A percentile compares a stretch with the other conserved stretches of the same genome.
These are phyloP conservation scores for Sclerotiophoma versabilis DNA, from an alignment of 2,329 filamentous ascomycete genomes.

Conservation along the genomic window DNA sequence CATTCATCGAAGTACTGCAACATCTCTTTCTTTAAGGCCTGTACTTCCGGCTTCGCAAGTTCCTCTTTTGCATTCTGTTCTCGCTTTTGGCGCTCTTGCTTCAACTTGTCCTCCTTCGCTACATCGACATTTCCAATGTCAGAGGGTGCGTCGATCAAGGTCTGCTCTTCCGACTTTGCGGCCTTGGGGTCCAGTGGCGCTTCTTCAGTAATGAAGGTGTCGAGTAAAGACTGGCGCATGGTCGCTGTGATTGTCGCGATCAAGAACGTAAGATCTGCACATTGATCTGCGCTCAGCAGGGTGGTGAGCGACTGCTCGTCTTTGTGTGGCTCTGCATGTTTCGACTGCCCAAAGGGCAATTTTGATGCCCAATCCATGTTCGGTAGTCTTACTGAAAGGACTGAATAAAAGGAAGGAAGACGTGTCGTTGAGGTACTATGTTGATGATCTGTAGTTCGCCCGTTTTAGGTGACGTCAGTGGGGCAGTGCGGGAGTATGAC, in stretches of 20 bases:
- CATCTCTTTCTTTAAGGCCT: constrained; percentile 73
- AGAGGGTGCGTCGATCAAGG: constrained; percentile 31
- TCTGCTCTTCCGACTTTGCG: constrained; percentile 33
- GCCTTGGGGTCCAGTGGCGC: constrained; percentile 18
- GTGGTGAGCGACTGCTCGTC: constrained; percentile 53
- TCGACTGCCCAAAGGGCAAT: constrained; percentile 44
- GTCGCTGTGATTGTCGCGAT: constrained; percentile 57
- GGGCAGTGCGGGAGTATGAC: constrained; percentile 14
- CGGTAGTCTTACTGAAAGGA: neutral
- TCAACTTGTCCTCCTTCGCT: constrained; percentile 41
- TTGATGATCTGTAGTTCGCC: constrained; percentile 4
- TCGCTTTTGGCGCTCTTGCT: constrained; percentile 39
- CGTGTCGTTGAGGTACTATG: neutral
- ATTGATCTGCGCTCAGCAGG: constrained; percentile 54
- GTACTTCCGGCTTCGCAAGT: constrained; percentile 59
- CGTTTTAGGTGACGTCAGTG: constrained; percentile 17
- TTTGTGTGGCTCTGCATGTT: constrained; percentile 31
- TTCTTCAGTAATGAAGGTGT: constrained; percentile 50
- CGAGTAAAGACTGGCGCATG: constrained; percentile 55
- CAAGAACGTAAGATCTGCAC: constrained; percentile 56
- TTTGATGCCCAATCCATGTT: constrained; percentile 46
- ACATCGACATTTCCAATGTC: constrained; percentile 35
- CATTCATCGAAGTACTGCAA: constrained; percentile 80
- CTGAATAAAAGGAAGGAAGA: neutral
- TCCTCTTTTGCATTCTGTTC: constrained; percentile 55